phyloP scores from a whole-genome alignment of 371 early-diverging fungal species.

The Blakeslea trispora region DNA sequence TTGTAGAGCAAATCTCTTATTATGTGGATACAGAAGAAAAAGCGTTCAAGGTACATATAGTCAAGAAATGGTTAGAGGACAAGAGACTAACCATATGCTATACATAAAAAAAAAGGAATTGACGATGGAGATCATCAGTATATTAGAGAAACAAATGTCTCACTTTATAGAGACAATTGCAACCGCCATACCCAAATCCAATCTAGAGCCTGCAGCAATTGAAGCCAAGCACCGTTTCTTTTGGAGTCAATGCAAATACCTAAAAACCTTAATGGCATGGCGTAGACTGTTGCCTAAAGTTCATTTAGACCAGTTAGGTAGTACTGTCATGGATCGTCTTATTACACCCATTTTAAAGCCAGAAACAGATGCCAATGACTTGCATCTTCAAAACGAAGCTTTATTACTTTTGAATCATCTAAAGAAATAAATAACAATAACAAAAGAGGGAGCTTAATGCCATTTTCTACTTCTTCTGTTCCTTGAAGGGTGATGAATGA shows the following conservation, averaged over 20 bases:
- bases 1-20: constrained; percentile 46
- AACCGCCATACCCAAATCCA: constrained; percentile 11
- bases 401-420: constrained; percentile 1
- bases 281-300: constrained; percentile 32
- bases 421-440: background rate
- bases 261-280: constrained; percentile 35
- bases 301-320: constrained; percentile 22
- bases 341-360: constrained; percentile 34
- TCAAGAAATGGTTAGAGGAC: too few species aligned
- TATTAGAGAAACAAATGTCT: constrained; percentile 33
- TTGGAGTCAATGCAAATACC: constrained; percentile 43
- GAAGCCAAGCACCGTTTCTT: constrained; percentile 40
- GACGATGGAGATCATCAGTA: constrained; percentile 18
- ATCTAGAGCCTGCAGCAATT: constrained; percentile 11
- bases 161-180: constrained; percentile 32
- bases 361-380: constrained; percentile 9
- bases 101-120: constrained; percentile 25
- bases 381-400: constrained; percentile 1
- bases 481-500: constrained; percentile 36
- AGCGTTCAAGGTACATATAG: constrained; percentile 42
- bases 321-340: constrained; percentile 24
- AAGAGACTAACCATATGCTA: too few species aligned
- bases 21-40: constrained; percentile 46
- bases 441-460: too few species aligned
- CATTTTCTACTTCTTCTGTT: constrained; percentile 33